A percentile compares a stretch with the other conserved stretches of the same genome.
Conservation (phyloP, 805 yeast species). For the Ogataea degrootiae region DNA sequence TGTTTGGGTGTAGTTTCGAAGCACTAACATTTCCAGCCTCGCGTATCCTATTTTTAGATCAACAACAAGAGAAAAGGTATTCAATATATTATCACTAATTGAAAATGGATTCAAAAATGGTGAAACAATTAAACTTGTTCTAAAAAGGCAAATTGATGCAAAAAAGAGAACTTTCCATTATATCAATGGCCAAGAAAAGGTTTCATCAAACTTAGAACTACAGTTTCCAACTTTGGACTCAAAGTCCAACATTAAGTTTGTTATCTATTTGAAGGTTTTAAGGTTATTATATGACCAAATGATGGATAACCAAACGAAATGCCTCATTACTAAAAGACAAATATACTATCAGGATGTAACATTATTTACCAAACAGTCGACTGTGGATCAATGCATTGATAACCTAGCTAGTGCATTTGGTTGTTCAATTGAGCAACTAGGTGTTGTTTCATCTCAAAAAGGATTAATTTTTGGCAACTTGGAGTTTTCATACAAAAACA, state of each 20-base stretch:
- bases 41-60: background rate
- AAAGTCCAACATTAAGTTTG: constrained; percentile 15
- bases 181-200: background rate
- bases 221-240: constrained; percentile 18
- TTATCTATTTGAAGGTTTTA: constrained; percentile 18
- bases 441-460: constrained; percentile 50
- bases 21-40: no score
- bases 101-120: constrained; percentile 27
- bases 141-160: constrained; percentile 7
- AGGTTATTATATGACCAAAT: constrained; percentile 16
- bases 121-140: constrained; percentile 14
- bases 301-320: background rate
- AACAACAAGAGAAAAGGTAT: constrained; percentile 10
- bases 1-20: no score
- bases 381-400: constrained; percentile 37
- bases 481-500: constrained; percentile 11
- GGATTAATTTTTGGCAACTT: constrained; percentile 47
- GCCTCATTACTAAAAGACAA: constrained; percentile 46
- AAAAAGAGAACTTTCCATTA: constrained; percentile 4
- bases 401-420: constrained; percentile 34
- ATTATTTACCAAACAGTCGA: constrained; percentile 41
- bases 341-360: constrained; percentile 54
- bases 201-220: constrained; percentile 3
- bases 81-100: constrained; percentile 14
- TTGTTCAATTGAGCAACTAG: constrained; percentile 34